Percentiles rank a stretch among this genome's conserved stretches.
Evolutionary conservation across 495 filamentous ascomycete species (phyloP).

Genomic region (Hyphodiscus hymeniophilus): DNA sequence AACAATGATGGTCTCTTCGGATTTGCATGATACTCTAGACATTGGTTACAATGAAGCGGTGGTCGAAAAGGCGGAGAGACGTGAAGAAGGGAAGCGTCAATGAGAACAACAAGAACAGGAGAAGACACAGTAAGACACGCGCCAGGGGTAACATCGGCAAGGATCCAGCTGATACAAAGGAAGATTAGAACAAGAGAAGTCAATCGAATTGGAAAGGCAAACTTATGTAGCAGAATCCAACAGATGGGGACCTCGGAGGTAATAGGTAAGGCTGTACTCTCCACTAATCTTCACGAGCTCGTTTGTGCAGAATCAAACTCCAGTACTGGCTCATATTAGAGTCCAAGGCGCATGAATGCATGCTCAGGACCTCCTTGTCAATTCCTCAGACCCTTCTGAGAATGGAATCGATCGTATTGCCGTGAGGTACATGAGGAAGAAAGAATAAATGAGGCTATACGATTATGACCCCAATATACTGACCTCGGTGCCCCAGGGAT

Average conservation of each 20-base stretch:
- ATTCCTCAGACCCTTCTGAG: conserved; percentile 11
- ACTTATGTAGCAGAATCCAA: neutral
- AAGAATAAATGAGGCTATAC: conserved; percentile 6
- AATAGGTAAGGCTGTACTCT: conserved; percentile 9
- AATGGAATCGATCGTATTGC: conserved; percentile 9
- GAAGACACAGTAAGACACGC: too few species aligned
- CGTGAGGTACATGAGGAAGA: conserved; percentile 10
- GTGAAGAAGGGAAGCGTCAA: too few species aligned
- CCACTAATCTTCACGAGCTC: conserved; percentile 8
- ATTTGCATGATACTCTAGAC: too few species aligned
- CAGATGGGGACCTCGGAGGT: conserved; percentile 1
- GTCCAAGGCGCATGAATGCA: conserved; percentile 6
- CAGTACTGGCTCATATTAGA: neutral
- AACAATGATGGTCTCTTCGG: too few species aligned
- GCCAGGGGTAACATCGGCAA: too few species aligned
- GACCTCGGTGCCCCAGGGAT: conserved; percentile 6
- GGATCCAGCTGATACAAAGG: neutral
- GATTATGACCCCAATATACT: conserved; percentile 6
- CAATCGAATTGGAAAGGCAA: conserved; percentile 4
- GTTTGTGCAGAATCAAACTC: conserved; percentile 6
- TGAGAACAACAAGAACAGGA: too few species aligned
- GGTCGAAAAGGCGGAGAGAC: too few species aligned
- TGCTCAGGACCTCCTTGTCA: conserved; percentile 1
- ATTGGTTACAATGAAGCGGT: too few species aligned
- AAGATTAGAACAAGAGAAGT: conserved; percentile 6